Percentiles rank a stretch among this genome's conserved stretches.
Conservation (phyloP, 371 early-diverging fungal species). For the Rhizopus arrhizus region DNA sequence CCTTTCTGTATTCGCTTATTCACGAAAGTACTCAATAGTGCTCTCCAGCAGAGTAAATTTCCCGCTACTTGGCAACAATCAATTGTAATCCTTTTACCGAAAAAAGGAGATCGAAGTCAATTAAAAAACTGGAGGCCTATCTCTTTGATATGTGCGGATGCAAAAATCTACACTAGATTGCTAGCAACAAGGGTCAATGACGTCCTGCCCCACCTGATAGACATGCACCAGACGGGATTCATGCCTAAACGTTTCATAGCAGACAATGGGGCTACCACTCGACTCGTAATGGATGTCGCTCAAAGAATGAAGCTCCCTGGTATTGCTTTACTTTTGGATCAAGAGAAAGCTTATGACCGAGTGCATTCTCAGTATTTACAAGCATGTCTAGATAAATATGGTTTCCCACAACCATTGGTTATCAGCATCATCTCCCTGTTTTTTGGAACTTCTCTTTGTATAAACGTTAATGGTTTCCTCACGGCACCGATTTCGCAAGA, state of each 20-base stretch:
- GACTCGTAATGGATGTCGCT: too few species aligned
- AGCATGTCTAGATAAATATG: too few species aligned
- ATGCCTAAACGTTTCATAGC: too few species aligned
- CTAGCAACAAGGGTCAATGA: background rate
- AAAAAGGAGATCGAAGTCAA: slow-evolving; percentile 1
- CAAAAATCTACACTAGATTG: background rate
- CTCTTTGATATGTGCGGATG: slow-evolving; percentile 3
- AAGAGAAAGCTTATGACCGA: background rate
- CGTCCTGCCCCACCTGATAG: background rate
- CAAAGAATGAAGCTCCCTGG: background rate
- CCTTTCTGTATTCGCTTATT: too few species aligned
- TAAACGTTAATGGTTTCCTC: too few species aligned
- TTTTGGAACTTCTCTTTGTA: background rate
- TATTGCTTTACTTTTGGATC: background rate
- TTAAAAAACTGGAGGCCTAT: slow-evolving; percentile 7
- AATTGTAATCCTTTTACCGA: background rate
- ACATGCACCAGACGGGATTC: too few species aligned
- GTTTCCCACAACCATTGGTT: too few species aligned
- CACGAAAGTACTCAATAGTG: too few species aligned
- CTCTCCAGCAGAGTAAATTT: background rate
- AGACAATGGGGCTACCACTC: too few species aligned
- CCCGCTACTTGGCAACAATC: background rate
- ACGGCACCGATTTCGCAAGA: background rate
- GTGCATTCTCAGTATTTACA: too few species aligned
- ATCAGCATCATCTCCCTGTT: background rate